Evolutionary conservation across 257 asterid species (phyloP).

Genomic region (Jaltomata sinuosa): DNA sequence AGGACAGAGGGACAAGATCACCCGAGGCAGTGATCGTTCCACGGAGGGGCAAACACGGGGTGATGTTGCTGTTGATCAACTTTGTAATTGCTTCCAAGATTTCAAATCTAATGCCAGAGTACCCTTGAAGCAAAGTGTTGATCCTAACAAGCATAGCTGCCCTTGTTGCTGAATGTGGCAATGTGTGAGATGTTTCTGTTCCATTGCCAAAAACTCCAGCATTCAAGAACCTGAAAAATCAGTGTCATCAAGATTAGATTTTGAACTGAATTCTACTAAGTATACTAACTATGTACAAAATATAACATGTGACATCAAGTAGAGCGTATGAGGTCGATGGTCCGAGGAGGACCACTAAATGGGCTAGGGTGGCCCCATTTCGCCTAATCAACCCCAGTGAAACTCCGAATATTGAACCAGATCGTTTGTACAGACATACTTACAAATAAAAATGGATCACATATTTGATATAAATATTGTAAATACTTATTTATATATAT

Average conservation of each 20-base stretch:
- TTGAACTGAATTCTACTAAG: neutral
- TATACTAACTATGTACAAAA: neutral
- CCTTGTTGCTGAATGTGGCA: conserved; percentile 42
- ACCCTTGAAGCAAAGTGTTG: conserved; percentile 48
- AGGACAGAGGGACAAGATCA: conserved; percentile 41
- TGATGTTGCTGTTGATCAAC: conserved; percentile 34
- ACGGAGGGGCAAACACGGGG: conserved; percentile 46
- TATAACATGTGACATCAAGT: neutral
- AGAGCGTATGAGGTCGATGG: neutral
- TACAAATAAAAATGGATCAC: neutral
- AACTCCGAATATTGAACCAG: no score
- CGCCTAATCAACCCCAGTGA: no score
- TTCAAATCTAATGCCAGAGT: conserved; percentile 43
- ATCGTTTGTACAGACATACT: neutral
- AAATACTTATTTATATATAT: neutral
- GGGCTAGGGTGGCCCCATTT: no score
- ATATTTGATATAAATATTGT: neutral
- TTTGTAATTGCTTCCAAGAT: conserved; percentile 44
- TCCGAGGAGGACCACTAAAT: neutral
- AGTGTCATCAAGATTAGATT: neutral
- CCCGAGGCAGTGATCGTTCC: conserved; percentile 46
- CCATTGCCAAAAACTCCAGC: conserved; percentile 42
- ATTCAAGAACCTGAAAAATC: conserved; percentile 29
- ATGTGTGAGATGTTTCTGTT: conserved; percentile 26
- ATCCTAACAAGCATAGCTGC: conserved; percentile 49